Evolutionary conservation across 2,329 filamentous ascomycete species (phyloP).

Genomic region (Pseudogymnoascus sp.): DNA sequence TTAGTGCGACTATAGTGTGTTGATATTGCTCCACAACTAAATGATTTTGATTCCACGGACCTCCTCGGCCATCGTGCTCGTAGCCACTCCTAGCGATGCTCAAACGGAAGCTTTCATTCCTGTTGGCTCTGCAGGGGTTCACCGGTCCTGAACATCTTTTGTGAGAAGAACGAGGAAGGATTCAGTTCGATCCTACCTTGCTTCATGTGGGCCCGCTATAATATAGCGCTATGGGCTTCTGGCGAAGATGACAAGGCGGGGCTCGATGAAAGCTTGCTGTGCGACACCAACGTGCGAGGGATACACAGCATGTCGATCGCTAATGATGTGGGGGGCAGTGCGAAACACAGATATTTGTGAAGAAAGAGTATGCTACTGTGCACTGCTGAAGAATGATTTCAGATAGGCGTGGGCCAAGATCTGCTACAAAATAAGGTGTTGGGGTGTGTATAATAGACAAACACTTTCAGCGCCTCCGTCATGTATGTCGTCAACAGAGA

Average conservation of each 20-base stretch:
- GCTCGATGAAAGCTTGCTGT: neutral
- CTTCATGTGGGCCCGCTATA: neutral
- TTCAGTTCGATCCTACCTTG: neutral
- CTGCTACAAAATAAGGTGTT: neutral
- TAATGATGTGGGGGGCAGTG: neutral
- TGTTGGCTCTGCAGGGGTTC: neutral
- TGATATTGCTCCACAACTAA: neutral
- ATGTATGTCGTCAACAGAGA: no score
- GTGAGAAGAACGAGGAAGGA: neutral
- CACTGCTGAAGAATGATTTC: neutral
- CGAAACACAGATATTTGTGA: neutral
- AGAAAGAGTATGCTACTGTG: neutral
- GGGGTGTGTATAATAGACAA: neutral
- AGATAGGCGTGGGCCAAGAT: neutral
- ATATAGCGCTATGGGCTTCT: neutral
- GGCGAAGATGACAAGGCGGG: neutral
- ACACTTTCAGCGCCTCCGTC: neutral
- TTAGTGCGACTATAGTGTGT: neutral
- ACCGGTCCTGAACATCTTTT: neutral
- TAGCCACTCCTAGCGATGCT: neutral
- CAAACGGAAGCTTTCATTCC: neutral
- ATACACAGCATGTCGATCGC: neutral
- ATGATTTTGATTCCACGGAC: neutral
- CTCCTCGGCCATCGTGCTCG: neutral
- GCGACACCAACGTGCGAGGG: neutral